Evolutionary conservation across 139 green algal genomes (phyloP).

Genomic region (Mesostigma viride): DNA sequence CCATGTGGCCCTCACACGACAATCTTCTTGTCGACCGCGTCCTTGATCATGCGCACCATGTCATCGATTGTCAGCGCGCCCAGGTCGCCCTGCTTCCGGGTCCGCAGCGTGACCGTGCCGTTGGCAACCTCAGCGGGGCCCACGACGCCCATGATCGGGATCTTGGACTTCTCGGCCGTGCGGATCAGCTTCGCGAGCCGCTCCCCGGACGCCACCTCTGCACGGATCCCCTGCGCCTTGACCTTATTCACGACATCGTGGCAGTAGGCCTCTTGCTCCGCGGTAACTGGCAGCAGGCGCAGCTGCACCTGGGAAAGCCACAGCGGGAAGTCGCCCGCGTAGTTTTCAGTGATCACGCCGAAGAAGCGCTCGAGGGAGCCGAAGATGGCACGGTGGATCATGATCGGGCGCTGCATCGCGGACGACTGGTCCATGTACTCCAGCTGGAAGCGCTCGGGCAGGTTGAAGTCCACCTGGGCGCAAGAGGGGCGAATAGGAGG

Average conservation of each 20-base stretch:
- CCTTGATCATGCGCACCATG: constrained; percentile 20
- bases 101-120: constrained; percentile 24
- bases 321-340: constrained; percentile 78
- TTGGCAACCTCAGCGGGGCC: constrained; percentile 15
- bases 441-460: constrained; percentile 88
- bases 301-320: constrained; percentile 84
- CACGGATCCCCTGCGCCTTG: constrained; percentile 27
- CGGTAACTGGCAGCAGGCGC: constrained; percentile 69
- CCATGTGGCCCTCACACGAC: too few relatives aligned
- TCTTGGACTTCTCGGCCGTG: constrained; percentile 40
- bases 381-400: constrained; percentile 96
- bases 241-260: constrained; percentile 50
- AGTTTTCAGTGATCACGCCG: constrained; percentile 96
- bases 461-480: constrained; percentile 94
- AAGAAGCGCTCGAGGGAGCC: constrained; percentile 89
- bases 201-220: constrained; percentile 28
- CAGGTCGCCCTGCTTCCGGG: constrained; percentile 23
- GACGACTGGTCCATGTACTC: constrained; percentile 64
- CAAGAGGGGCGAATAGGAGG: too few relatives aligned
- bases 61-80: constrained; percentile 26
- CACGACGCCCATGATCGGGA: constrained; percentile 37
- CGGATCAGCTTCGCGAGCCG: constrained; percentile 41
- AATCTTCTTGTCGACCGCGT: neutral
- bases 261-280: constrained; percentile 48
- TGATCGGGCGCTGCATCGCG: constrained; percentile 74